Evolutionary conservation across 257 asterid species (phyloP).

Genomic region (Penstemon barbatus): DNA sequence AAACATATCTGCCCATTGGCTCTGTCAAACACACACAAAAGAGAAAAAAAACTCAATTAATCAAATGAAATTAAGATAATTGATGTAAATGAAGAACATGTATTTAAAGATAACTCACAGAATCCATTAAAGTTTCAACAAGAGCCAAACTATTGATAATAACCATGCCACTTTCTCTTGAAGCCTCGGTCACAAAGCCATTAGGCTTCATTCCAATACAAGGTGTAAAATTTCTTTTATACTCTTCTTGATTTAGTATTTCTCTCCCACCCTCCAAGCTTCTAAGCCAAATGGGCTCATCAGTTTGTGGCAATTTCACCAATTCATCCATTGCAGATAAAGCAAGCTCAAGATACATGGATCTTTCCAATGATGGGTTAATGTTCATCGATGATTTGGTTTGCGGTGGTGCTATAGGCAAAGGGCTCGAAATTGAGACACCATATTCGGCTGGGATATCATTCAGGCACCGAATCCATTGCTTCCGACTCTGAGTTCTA

Average conservation of each 20-base stretch:
- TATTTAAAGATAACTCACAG: conserved; percentile 37
- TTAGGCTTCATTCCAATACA: conserved; percentile 51
- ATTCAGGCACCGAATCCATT: conserved; percentile 44
- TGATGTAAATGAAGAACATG: background rate
- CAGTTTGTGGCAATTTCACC: conserved; percentile 66
- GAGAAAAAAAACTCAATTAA: background rate
- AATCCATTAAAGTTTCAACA: conserved; percentile 60
- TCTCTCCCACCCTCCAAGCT: conserved; percentile 59
- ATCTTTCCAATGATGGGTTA: conserved; percentile 58
- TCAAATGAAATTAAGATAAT: background rate
- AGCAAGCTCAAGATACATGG: conserved; percentile 86
- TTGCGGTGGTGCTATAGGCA: conserved; percentile 27
- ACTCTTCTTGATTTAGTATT: conserved; percentile 49
- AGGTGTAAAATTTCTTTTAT: conserved; percentile 36
- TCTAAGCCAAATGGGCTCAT: conserved; percentile 77
- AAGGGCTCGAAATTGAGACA: conserved; percentile 36
- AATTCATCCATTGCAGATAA: conserved; percentile 84
- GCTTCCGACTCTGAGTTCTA: conserved; percentile 72
- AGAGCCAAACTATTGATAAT: conserved; percentile 52
- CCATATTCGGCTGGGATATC: conserved; percentile 42
- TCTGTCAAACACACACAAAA: conserved; percentile 27
- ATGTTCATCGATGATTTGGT: conserved; percentile 24
- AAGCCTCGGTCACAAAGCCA: conserved; percentile 53
- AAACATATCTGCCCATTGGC: conserved; percentile 73
- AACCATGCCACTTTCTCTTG: conserved; percentile 50